Conservation (phyloP, 2,329 filamentous ascomycete species). For the Apiospora marii region DNA sequence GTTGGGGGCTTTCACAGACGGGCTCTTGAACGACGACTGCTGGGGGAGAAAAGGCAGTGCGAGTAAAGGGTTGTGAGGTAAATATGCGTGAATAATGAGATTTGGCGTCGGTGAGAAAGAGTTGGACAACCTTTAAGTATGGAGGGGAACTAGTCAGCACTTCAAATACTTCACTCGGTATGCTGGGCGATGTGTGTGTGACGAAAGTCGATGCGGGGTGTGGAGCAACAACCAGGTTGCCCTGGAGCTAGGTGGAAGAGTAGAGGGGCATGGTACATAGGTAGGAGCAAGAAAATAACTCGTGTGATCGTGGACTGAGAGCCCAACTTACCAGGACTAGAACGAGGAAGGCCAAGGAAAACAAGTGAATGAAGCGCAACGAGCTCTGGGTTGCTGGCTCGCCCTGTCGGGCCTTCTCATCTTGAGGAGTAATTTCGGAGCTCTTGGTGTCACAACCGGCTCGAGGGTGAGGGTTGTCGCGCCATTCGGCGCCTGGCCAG, state of each 20-base stretch:
- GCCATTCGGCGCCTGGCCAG: constrained; percentile 15
- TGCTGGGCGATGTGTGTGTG: constrained; percentile 10
- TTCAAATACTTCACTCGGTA: constrained; percentile 14
- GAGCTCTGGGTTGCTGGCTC: constrained; percentile 25
- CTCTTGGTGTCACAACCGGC: constrained; percentile 24
- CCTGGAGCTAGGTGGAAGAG: constrained; percentile 30
- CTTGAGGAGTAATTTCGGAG: constrained; percentile 23
- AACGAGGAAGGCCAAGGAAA: constrained; percentile 41
- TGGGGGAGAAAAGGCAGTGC: constrained; percentile 51
- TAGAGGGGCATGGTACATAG: constrained; percentile 30
- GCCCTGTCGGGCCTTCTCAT: constrained; percentile 29
- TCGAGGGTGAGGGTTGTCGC: constrained; percentile 17
- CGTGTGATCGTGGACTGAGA: constrained; percentile 28
- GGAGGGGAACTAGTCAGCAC: constrained; percentile 28
- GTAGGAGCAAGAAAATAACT: constrained; percentile 31
- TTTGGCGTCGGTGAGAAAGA: constrained; percentile 59
- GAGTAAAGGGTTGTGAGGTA: constrained; percentile 44
- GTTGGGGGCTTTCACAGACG: constrained; percentile 62
- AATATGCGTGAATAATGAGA: constrained; percentile 49
- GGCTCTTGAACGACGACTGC: constrained; percentile 51
- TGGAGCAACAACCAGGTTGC: constrained; percentile 22
- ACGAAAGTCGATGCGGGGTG: constrained; percentile 37
- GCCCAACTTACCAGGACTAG: constrained; percentile 42
- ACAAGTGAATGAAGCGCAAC: constrained; percentile 39
- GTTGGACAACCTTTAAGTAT: constrained; percentile 55